Base-by-base conservation (phyloP, 768 basidiomycete species). In the Lactarius quietus region DNA sequence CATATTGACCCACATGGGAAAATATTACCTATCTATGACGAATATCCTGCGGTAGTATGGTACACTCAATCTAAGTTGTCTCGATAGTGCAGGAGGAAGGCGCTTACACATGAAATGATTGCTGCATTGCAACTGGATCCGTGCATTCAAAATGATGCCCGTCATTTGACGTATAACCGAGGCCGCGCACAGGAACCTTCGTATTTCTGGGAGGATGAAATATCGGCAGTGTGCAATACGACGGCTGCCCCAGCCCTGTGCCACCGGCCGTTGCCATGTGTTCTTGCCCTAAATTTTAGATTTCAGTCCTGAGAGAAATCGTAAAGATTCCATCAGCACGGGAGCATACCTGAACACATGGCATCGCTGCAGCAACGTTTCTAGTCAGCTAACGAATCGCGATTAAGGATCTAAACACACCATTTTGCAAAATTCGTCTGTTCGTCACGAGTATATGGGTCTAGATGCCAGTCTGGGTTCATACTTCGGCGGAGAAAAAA, bases 161-260 rank as follows among this genome's bases (percentile, higher is more conserved):
- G 57, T 86, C 85, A 31, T 75, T 75, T 3, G 85, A 86, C 33
- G 84, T 65, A 67, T 86, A 81, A 7, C 84, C 80, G 2, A 75
- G 23, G 1, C 76, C 77, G 1, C 68, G 65, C 5, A 73, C 67
- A 0, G 74, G 68, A 8, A 72, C 66, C 23, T 71, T 74, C 8
- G 74, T 71, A 17, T 74, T 71, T 57, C 72, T 67, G 0, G 77
- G 75, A 0, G 76, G 72, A 70, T 86, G 86, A 73, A 86, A 82
- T 43, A 83, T 74, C 0, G 85, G 82, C 6, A 85, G 70, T 8
- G 75, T 77, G 70, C 85, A 87, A 66, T 79, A 83, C 6, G 83
- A 86, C 15, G 83, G 83, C 63, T 79, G 76, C 0, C 80, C 78
- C 6, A 78, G 73, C 26, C 74, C 75, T 4, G 41, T 1, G 41